Conservation (phyloP, 2,329 filamentous ascomycete genomes). For the Neofusicoccum ribis region DNA sequence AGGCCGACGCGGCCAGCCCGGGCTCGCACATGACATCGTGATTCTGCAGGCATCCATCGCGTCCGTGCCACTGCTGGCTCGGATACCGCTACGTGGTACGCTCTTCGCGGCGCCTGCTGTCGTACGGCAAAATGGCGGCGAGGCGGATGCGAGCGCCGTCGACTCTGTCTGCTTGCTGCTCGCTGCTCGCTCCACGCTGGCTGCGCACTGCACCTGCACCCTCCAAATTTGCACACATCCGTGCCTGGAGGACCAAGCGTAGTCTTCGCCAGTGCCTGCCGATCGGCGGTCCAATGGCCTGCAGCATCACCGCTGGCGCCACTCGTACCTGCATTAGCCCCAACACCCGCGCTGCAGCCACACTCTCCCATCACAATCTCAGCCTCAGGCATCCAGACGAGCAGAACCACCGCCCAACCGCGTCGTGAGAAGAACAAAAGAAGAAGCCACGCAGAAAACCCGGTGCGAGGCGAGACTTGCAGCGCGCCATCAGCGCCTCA, state of each 20-base stretch:
- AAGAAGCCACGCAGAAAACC: neutral
- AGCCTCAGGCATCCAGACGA: neutral
- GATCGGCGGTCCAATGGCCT: neutral
- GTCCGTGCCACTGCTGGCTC: neutral
- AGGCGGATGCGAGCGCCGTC: too few relatives aligned
- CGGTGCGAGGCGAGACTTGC: too few relatives aligned
- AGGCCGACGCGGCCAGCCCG: neutral
- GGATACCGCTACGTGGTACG: too few relatives aligned
- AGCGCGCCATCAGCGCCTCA: neutral
- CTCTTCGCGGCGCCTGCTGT: too few relatives aligned
- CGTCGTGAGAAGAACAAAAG: neutral
- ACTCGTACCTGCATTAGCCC: neutral
- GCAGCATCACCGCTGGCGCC: neutral
- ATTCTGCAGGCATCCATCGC: neutral
- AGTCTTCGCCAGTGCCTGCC: neutral
- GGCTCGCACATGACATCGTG: neutral
- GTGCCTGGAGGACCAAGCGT: neutral
- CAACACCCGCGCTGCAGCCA: neutral
- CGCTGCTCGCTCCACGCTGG: too few relatives aligned
- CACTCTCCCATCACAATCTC: neutral
- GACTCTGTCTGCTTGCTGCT: too few relatives aligned
- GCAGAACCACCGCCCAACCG: neutral
- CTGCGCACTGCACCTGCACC: neutral
- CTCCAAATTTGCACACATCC: neutral
- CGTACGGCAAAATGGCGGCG: too few relatives aligned